These are phyloP conservation scores for Blastomyces emzantsi DNA, from an alignment of 2,329 filamentous ascomycete genomes.

Conservation along the genomic window DNA sequence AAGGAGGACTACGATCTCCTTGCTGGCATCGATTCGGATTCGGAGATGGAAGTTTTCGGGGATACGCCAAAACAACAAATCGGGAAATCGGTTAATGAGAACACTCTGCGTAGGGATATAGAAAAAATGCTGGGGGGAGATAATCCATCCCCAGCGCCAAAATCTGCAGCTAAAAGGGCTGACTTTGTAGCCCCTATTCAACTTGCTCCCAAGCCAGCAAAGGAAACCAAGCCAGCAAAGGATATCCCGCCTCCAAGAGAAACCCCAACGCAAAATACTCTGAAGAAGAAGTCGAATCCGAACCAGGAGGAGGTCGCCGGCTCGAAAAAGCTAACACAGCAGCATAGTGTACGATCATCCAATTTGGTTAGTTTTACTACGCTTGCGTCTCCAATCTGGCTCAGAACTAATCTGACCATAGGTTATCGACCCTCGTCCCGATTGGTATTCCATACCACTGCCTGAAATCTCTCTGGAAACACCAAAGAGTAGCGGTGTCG, in stretches of 20 bases:
- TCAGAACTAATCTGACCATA: slow-evolving; percentile 27
- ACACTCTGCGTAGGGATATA: slow-evolving; percentile 34
- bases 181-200: neutral
- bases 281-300: slow-evolving; percentile 21
- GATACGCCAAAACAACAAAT: slow-evolving; percentile 16
- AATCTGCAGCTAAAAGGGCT: neutral
- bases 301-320: slow-evolving; percentile 23
- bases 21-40: slow-evolving; percentile 38
- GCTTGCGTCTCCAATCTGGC: neutral
- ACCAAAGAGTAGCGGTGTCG: slow-evolving; percentile 38
- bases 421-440: slow-evolving; percentile 53
- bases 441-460: slow-evolving; percentile 57
- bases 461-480: slow-evolving; percentile 43
- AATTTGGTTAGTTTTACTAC: slow-evolving; percentile 24
- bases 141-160: slow-evolving; percentile 3
- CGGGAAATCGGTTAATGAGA: slow-evolving; percentile 14
- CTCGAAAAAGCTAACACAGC: slow-evolving; percentile 8
- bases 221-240: slow-evolving; percentile 2
- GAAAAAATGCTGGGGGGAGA: slow-evolving; percentile 29
- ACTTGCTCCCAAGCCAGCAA: neutral
- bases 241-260: slow-evolving; percentile 3
- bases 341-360: slow-evolving; percentile 10
- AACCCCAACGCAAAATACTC: neutral
- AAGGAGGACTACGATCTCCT: slow-evolving; percentile 42
- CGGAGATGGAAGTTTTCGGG: slow-evolving; percentile 35